Conservation (phyloP, 306 rosid species). For the Rosa persica region DNA sequence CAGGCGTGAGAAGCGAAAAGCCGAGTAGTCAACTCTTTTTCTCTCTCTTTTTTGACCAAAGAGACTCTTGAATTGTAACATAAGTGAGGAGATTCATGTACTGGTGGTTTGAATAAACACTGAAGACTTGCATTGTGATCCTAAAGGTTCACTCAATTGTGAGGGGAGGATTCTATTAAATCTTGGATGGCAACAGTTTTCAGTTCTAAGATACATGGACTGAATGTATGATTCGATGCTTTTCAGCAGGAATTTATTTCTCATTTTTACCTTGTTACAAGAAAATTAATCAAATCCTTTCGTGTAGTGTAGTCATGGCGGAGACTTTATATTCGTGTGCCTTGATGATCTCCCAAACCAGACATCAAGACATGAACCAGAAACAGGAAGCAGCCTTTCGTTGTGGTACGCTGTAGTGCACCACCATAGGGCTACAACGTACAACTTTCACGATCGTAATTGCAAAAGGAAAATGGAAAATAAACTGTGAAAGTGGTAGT, state of each 20-base stretch:
- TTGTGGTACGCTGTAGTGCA: no score
- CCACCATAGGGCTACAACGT: no score
- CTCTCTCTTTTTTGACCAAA: neutral
- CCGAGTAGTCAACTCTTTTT: conserved; percentile 39
- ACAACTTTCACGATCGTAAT: neutral
- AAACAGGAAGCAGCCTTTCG: neutral
- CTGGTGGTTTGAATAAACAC: neutral
- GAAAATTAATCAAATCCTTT: neutral
- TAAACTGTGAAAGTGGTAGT: neutral
- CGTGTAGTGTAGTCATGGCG: no score
- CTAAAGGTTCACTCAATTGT: neutral
- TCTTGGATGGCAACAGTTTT: neutral
- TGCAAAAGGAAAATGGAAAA: neutral
- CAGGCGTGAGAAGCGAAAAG: conserved; percentile 47
- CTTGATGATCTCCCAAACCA: neutral
- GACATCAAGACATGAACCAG: neutral
- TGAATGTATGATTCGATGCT: neutral
- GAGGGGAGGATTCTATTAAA: neutral
- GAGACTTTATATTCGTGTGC: no score
- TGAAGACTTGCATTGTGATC: neutral
- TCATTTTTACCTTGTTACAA: neutral
- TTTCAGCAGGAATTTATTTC: neutral
- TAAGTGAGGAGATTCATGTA: neutral
- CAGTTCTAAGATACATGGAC: neutral
- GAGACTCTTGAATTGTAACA: conserved; percentile 18